Conservation (phyloP, 1,284 basidiomycete species). For the Pyrrhoderma lamaoense region DNA sequence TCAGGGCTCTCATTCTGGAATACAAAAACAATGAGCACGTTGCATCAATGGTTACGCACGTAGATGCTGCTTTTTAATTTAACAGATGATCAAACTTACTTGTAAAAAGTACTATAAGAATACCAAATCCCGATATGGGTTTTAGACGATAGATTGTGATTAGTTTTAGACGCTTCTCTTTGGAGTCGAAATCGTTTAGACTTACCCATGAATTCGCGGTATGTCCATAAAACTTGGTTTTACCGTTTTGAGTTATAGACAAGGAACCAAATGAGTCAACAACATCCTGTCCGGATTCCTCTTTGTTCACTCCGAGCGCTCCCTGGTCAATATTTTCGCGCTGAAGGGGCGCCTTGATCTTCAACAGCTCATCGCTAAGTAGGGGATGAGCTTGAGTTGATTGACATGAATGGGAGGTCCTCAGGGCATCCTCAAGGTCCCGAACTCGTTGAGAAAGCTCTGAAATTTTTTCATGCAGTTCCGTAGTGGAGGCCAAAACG, state of each 20-base stretch:
- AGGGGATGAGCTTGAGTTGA: conserved; percentile 60
- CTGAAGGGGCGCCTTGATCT: conserved; percentile 66
- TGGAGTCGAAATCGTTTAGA: conserved; percentile 10
- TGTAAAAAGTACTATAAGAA: conserved; percentile 58
- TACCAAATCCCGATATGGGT: conserved; percentile 12
- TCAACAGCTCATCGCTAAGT: conserved; percentile 58
- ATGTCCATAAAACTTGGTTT: conserved; percentile 66
- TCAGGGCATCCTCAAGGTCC: conserved; percentile 68
- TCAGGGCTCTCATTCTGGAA: conserved; percentile 52
- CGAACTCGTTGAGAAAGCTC: conserved; percentile 67
- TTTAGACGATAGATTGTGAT: background rate
- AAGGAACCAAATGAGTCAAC: conserved; percentile 73
- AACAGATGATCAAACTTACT: conserved; percentile 31
- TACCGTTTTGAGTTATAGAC: conserved; percentile 59
- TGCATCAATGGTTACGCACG: conserved; percentile 9
- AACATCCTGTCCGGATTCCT: conserved; percentile 59
- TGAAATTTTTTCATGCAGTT: conserved; percentile 74
- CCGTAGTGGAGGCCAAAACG: conserved; percentile 73
- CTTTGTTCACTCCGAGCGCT: conserved; percentile 36
- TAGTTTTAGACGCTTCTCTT: no score
- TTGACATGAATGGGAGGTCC: conserved; percentile 49
- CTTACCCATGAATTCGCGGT: conserved; percentile 72
- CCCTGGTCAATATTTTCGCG: conserved; percentile 37
- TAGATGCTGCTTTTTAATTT: background rate
- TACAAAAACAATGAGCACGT: background rate